Evolutionary conservation across 2,329 filamentous ascomycete species (phyloP).

Genomic region (Fusarium dimerum): DNA sequence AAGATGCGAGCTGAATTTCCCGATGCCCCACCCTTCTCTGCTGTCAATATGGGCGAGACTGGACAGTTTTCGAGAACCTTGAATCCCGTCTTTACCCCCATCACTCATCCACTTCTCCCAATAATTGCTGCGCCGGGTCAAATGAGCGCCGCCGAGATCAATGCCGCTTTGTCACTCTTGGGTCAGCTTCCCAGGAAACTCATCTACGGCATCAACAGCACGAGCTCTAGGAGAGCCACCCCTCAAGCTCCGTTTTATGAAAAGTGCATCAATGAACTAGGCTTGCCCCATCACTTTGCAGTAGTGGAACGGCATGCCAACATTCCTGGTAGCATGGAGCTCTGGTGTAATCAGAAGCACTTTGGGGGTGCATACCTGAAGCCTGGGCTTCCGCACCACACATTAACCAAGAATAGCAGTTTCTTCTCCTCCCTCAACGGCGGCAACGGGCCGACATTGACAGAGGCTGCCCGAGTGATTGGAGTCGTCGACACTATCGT

Average conservation of each 20-base stretch:
- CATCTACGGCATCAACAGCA: slow-evolving; percentile 77
- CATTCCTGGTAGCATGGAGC: slow-evolving; percentile 66
- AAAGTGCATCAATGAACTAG: slow-evolving; percentile 79
- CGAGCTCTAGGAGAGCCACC: slow-evolving; percentile 61
- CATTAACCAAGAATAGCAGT: slow-evolving; percentile 58
- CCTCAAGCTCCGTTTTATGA: slow-evolving; percentile 84
- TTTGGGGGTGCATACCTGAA: slow-evolving; percentile 85
- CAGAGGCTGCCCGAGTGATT: slow-evolving; percentile 75
- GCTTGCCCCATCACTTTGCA: slow-evolving; percentile 80
- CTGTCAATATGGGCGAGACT: slow-evolving; percentile 84
- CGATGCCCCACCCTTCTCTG: slow-evolving; percentile 72
- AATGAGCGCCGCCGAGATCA: slow-evolving; percentile 83
- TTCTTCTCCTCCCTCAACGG: slow-evolving; percentile 54
- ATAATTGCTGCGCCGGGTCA: slow-evolving; percentile 85
- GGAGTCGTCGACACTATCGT: slow-evolving; percentile 83
- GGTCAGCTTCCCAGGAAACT: slow-evolving; percentile 78
- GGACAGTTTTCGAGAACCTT: slow-evolving; percentile 82
- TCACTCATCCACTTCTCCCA: slow-evolving; percentile 81
- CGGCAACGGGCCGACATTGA: slow-evolving; percentile 59
- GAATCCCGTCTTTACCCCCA: slow-evolving; percentile 85
- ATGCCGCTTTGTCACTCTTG: slow-evolving; percentile 74
- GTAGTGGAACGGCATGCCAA: slow-evolving; percentile 71
- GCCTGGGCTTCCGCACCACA: slow-evolving; percentile 64
- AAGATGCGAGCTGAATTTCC: slow-evolving; percentile 70
- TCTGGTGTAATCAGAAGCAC: slow-evolving; percentile 69